phyloP scores from a whole-genome alignment of 202 grass and related monocot species.

The Schoenoplectus triqueter region DNA sequence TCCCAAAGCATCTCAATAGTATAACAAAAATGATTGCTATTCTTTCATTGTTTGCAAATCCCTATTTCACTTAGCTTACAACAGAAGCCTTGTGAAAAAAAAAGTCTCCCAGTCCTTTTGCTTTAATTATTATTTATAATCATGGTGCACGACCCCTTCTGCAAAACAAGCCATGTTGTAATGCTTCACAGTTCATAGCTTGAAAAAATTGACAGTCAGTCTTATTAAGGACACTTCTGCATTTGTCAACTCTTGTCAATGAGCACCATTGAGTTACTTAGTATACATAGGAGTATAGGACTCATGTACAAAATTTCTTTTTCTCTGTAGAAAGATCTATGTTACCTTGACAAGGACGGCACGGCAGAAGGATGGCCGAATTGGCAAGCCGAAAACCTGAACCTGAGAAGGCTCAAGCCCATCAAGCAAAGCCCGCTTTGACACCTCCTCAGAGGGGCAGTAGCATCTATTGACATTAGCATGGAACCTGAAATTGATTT shows the following conservation, averaged over 20 bases:
- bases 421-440: conserved; percentile 74
- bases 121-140: conserved; percentile 8
- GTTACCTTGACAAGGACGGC: conserved; percentile 78
- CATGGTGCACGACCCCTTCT: not conserved
- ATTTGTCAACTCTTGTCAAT: conserved; percentile 1
- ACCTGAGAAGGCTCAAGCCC: conserved; percentile 68
- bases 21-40: not conserved
- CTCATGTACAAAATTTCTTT: not conserved
- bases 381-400: conserved; percentile 66
- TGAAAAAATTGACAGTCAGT: not conserved
- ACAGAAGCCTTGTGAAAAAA: not conserved
- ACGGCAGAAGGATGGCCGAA: conserved; percentile 79
- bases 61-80: not conserved
- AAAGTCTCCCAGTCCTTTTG: not conserved
- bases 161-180: not conserved
- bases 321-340: not conserved
- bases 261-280: not conserved
- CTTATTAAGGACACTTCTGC: not conserved
- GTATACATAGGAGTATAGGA: not conserved
- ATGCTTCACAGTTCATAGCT: not conserved
- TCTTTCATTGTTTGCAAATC: not conserved
- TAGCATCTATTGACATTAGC: conserved; percentile 85
- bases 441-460: conserved; percentile 87
- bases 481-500: conserved; percentile 66
- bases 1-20: not conserved